These are phyloP conservation scores for Cladophialophora exuberans DNA, from an alignment of 2,329 filamentous ascomycete genomes.

Conservation along the genomic window DNA sequence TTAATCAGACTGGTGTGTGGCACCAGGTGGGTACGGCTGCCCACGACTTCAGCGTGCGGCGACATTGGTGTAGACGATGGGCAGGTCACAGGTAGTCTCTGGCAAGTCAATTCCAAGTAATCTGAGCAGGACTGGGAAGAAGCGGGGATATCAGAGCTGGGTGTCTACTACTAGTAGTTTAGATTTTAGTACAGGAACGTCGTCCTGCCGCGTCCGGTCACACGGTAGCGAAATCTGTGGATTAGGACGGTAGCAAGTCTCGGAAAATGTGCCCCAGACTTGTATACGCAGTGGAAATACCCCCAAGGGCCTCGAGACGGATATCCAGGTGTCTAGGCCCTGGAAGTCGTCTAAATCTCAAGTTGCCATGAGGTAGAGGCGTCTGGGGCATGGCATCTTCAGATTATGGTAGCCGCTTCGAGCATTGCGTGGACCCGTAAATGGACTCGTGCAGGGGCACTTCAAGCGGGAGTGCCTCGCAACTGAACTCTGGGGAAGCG, in stretches of 20 bases:
- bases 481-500: no score
- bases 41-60: background rate
- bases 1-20: conserved; percentile 16
- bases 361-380: no score
- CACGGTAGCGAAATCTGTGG: background rate
- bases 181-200: background rate
- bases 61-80: background rate
- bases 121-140: no score
- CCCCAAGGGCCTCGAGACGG: background rate
- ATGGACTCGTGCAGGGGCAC: no score
- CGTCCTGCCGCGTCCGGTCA: background rate
- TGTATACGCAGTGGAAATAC: background rate
- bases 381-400: no score
- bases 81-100: background rate
- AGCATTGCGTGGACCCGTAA: no score
- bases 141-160: no score
- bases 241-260: background rate
- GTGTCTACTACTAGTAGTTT: background rate
- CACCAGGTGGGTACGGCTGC: background rate
- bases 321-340: background rate
- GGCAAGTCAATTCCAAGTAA: background rate
- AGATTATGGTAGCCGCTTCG: no score
- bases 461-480: no score
- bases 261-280: conserved; percentile 4
- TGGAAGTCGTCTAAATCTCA: no score